Evolutionary conservation across 176 grass and related monocot species (phyloP).

Genomic region (Hordeum marinum): DNA sequence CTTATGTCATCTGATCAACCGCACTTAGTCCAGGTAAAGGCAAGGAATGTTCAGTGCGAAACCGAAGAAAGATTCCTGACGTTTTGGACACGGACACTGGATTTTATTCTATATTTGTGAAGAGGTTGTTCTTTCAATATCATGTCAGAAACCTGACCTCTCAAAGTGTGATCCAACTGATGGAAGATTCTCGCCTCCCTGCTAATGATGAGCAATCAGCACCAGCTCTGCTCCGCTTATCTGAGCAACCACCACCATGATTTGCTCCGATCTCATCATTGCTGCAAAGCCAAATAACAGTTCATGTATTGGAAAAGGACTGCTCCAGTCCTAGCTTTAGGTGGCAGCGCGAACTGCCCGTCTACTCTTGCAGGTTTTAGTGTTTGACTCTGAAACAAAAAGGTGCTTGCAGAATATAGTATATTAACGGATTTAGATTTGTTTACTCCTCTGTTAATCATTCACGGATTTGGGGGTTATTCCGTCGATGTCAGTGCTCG

Average conservation of each 20-base stretch:
- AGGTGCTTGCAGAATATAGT: neutral
- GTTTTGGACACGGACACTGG: neutral
- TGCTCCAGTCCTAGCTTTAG: conserved; percentile 44
- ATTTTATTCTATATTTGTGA: conserved; percentile 3
- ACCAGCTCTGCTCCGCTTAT: conserved; percentile 42
- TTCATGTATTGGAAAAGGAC: conserved; percentile 44
- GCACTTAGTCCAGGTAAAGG: neutral
- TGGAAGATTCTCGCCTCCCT: conserved; percentile 30
- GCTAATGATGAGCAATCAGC: conserved; percentile 52
- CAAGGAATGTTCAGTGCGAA: conserved; percentile 19
- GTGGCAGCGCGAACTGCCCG: conserved; percentile 28
- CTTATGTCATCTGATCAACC: neutral
- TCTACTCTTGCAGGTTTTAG: conserved; percentile 13
- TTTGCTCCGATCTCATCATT: conserved; percentile 42
- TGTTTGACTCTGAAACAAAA: conserved; percentile 30
- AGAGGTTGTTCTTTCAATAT: conserved; percentile 27
- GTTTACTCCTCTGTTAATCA: conserved; percentile 28
- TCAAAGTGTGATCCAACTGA: conserved; percentile 41
- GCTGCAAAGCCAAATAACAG: conserved; percentile 27
- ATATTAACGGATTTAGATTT: conserved; percentile 10
- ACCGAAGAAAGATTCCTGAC: conserved; percentile 30
- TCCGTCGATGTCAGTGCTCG: conserved; percentile 24
- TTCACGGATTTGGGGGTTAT: conserved; percentile 22
- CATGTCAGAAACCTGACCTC: conserved; percentile 36
- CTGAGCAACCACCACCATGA: conserved; percentile 40